phyloP scores from a whole-genome alignment of 306 rosid species.

The Malus orientalis region DNA sequence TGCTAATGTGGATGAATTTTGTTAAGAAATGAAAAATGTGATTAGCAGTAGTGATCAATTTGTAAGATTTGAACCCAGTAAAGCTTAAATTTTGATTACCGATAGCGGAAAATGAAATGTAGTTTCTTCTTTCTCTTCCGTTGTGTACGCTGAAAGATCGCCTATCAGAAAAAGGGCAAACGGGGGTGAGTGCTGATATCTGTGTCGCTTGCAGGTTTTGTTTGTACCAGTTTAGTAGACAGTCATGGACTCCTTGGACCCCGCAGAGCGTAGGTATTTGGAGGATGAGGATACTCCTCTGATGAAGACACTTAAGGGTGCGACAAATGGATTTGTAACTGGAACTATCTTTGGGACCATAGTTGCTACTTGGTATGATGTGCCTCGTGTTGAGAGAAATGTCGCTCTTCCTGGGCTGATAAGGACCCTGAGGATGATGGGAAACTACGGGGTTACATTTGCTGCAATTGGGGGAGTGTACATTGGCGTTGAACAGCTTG shows the following conservation, averaged over 20 bases:
- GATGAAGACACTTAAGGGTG: slow-evolving; percentile 77
- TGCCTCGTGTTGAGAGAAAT: slow-evolving; percentile 93
- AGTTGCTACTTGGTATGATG: slow-evolving; percentile 88
- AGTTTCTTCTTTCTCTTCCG: background rate
- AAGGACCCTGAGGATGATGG: slow-evolving; percentile 93
- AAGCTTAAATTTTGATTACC: background rate
- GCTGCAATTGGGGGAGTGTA: slow-evolving; percentile 97
- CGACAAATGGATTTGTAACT: slow-evolving; percentile 70
- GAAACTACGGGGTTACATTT: slow-evolving; percentile 71
- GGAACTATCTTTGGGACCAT: slow-evolving; percentile 86
- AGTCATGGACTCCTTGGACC: slow-evolving; percentile 60
- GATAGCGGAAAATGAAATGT: background rate
- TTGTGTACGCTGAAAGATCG: background rate
- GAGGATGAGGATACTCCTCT: slow-evolving; percentile 71
- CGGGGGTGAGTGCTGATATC: background rate
- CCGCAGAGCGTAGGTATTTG: slow-evolving; percentile 80
- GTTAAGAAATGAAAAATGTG: background rate
- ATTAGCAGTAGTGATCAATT: background rate
- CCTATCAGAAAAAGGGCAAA: background rate
- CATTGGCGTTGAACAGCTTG: slow-evolving; percentile 84
- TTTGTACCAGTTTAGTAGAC: slow-evolving; percentile 14
- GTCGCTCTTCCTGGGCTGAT: slow-evolving; percentile 91
- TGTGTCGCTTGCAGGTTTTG: slow-evolving; percentile 10
- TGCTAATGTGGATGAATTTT: background rate
- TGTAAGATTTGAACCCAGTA: background rate